Conservation (phyloP, 1,139 yeast species). For the Pneumocystis canis region DNA sequence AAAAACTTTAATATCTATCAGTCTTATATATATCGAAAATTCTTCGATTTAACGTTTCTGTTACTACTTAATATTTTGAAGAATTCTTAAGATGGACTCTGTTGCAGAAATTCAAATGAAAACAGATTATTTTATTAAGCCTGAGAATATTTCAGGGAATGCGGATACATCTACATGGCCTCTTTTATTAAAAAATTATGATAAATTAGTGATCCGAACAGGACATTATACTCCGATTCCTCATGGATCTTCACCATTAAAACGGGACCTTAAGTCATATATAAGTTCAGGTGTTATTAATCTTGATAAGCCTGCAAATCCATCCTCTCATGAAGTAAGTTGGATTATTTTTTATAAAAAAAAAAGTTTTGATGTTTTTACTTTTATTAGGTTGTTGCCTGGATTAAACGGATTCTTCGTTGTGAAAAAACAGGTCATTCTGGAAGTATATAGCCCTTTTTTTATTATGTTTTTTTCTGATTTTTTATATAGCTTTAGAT, state of each 20-base stretch:
- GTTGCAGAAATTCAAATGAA: background rate
- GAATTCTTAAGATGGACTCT: background rate
- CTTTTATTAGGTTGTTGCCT: constrained; percentile 92
- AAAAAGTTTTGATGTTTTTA: background rate
- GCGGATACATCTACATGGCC: constrained; percentile 94
- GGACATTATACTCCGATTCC: constrained; percentile 20
- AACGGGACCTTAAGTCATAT: constrained; percentile 82
- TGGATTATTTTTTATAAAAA: background rate
- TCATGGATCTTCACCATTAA: constrained; percentile 80
- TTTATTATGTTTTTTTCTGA: background rate
- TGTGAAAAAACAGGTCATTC: constrained; percentile 94
- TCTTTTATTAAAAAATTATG: constrained; percentile 78
- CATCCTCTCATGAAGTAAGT: constrained; percentile 41
- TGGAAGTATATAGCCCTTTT: constrained; percentile 35
- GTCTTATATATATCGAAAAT: background rate
- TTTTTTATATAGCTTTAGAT: constrained; percentile 43
- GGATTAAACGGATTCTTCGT: constrained; percentile 91
- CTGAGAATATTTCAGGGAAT: constrained; percentile 60
- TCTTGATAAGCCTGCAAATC: constrained; percentile 94
- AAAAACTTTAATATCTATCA: background rate
- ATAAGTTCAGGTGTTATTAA: constrained; percentile 91
- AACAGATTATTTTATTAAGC: constrained; percentile 52
- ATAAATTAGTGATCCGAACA: constrained; percentile 82
- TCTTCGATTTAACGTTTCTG: background rate
- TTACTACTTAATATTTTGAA: background rate